phyloP scores from a whole-genome alignment of 1,139 yeast species.

The Blastobotrys aristatus region DNA sequence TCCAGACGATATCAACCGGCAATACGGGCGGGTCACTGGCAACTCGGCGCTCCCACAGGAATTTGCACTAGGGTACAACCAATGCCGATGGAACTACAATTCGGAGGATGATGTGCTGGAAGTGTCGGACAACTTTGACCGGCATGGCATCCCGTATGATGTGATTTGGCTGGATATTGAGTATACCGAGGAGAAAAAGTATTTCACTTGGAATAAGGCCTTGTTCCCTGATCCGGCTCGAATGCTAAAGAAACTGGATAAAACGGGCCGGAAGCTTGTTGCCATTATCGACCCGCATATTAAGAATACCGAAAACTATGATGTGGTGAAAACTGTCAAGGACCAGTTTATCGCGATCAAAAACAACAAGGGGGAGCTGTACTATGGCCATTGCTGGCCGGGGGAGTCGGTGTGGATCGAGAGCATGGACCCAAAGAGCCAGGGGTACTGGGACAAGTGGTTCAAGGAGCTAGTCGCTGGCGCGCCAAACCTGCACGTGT shows the following conservation, averaged over 20 bases:
- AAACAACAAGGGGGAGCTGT: slow-evolving; percentile 46
- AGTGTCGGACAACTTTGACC: slow-evolving; percentile 66
- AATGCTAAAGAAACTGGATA: slow-evolving; percentile 60
- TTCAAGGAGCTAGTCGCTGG: slow-evolving; percentile 50
- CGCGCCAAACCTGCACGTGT: slow-evolving; percentile 62
- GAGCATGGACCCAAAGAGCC: slow-evolving; percentile 61
- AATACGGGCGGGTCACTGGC: slow-evolving; percentile 75
- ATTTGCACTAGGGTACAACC: slow-evolving; percentile 86
- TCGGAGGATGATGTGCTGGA: slow-evolving; percentile 77
- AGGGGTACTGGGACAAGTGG: slow-evolving; percentile 53
- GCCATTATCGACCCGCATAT: slow-evolving; percentile 90
- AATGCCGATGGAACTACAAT: slow-evolving; percentile 96
- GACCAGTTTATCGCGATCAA: slow-evolving; percentile 40
- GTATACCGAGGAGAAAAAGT: slow-evolving; percentile 78
- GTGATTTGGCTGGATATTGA: slow-evolving; percentile 95
- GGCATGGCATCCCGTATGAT: slow-evolving; percentile 75
- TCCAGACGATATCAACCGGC: slow-evolving; percentile 55
- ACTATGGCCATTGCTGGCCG: slow-evolving; percentile 95
- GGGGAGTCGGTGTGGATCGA: slow-evolving; percentile 96
- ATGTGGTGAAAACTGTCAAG: slow-evolving; percentile 51
- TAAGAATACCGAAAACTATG: slow-evolving; percentile 54
- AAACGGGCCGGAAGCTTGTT: slow-evolving; percentile 74
- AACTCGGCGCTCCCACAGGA: slow-evolving; percentile 67
- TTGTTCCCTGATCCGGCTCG: slow-evolving; percentile 68
- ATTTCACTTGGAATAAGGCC: slow-evolving; percentile 83